Base-by-base conservation (phyloP, 192 early-diverging fungal species). In the Coemansia sp. region DNA sequence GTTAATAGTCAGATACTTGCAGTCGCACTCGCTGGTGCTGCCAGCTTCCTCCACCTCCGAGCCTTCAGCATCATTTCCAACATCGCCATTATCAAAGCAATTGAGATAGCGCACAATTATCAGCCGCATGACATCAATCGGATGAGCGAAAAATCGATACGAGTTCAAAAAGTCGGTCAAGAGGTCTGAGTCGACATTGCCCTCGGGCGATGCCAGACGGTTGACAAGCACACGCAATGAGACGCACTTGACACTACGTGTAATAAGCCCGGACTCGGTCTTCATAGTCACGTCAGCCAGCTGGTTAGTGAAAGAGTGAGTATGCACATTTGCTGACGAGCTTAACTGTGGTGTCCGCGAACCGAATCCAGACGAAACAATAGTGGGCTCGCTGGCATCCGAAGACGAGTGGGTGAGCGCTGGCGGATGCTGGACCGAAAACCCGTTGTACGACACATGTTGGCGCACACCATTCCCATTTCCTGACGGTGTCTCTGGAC, bases 71-170 rank as follows among this genome's bases (percentile, higher is more conserved):
- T 61, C 71, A 5, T 72, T 47, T 15, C 62, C 60, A 10, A 12
- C 59, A 19, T 61, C 21, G 26, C 58, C 41, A 0, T 52, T 46
- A 2, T 67, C 76, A 69, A 77, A 81, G 68, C 85, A 84, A 63
- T 88, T 85, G 40, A 91, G 65, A 60, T 91, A 91, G 21, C 88
- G 77, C 54, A 86, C 64, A 10, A 87, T 78, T 10, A 91, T 80
- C 63, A 91, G 74, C 46, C 90, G 77, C 66, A 88, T 84, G 9
- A 91, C 87, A 61, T 91, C 90, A 37, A 83, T 78, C 0, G 86
- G 67, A 36, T 87, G 85, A 0, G 87, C 84, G 78, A 90, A 87
- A 75, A 90, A 91, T 22, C 90, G 80, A 54, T 88, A 91, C 32
- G 87, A 87, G 51, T 75, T 82, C 58, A 91, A 61, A 71, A 91